Evolutionary conservation across 2,329 filamentous ascomycete genomes (phyloP).

Genomic region (Aspergillus ochraceus): DNA sequence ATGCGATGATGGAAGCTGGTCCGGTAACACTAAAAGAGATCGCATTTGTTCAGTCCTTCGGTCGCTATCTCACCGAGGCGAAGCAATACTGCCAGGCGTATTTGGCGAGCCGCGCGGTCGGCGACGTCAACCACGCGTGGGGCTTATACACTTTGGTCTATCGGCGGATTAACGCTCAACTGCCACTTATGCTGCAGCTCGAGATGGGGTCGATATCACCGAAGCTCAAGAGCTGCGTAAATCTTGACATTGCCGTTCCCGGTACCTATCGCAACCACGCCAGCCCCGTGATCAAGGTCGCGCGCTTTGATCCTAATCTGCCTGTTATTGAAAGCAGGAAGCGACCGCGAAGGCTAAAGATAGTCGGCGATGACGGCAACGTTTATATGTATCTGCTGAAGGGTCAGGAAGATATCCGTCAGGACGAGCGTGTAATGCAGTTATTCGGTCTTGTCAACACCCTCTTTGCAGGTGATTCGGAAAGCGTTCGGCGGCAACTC

Average conservation of each 20-base stretch:
- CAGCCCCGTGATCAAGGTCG: conserved; percentile 77
- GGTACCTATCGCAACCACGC: conserved; percentile 82
- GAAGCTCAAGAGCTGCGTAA: conserved; percentile 78
- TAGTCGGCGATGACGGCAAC: conserved; percentile 84
- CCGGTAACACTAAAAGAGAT: conserved; percentile 94
- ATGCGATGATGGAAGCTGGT: conserved; percentile 85
- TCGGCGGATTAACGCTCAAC: conserved; percentile 87
- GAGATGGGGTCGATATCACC: conserved; percentile 80
- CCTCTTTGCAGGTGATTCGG: conserved; percentile 85
- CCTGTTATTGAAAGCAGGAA: conserved; percentile 97
- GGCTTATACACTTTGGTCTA: conserved; percentile 99
- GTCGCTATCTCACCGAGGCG: conserved; percentile 89
- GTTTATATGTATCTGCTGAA: conserved; percentile 90
- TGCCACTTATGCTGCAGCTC: conserved; percentile 67
- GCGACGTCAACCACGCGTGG: conserved; percentile 97
- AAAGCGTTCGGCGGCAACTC: conserved; percentile 95
- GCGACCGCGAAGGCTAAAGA: conserved; percentile 82
- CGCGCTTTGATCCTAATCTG: conserved; percentile 85
- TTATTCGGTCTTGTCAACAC: conserved; percentile 98
- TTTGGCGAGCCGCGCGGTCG: conserved; percentile 79
- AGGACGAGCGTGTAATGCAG: conserved; percentile 99
- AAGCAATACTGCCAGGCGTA: conserved; percentile 95
- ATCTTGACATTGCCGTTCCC: conserved; percentile 91
- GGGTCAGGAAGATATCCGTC: conserved; percentile 98
- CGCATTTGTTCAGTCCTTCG: conserved; percentile 96